A percentile compares a stretch with the other conserved stretches of the same genome.
Conservation (phyloP, 2,329 filamentous ascomycete species). For the Dryadomyces quercivorus region DNA sequence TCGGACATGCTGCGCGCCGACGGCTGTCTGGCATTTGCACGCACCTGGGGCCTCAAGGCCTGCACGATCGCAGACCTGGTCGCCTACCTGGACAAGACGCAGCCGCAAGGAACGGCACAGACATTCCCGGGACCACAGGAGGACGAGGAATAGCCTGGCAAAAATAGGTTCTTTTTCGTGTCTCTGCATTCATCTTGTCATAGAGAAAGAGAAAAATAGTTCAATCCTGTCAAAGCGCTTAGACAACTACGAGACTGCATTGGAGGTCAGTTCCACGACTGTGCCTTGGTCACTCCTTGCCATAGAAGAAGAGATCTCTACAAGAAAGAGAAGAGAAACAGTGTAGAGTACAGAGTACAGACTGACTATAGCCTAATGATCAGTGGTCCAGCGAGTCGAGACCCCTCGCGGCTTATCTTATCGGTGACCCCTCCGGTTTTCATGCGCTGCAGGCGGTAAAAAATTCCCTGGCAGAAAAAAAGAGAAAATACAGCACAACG, state of each 20-base stretch:
- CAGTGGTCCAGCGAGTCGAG: neutral
- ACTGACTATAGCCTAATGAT: too few relatives aligned
- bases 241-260: too few relatives aligned
- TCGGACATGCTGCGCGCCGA: constrained; percentile 90
- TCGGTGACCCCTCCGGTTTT: neutral
- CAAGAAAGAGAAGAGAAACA: too few relatives aligned
- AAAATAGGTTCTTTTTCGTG: too few relatives aligned
- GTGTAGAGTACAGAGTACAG: too few relatives aligned
- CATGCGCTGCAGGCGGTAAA: neutral
- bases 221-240: too few relatives aligned
- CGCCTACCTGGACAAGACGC: constrained; percentile 62
- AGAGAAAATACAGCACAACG: neutral
- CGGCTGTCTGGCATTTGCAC: constrained; percentile 77
- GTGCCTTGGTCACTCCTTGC: too few relatives aligned
- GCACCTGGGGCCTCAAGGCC: constrained; percentile 78
- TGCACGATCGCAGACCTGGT: constrained; percentile 93
- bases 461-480: neutral
- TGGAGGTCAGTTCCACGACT: too few relatives aligned
- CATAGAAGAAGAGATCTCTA: too few relatives aligned
- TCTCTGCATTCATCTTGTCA: too few relatives aligned
- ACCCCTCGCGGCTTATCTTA: constrained; percentile 5
- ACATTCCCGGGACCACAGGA: constrained; percentile 10
- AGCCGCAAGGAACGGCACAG: constrained; percentile 30
- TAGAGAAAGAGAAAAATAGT: too few relatives aligned
- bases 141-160: constrained; percentile 9